Evolutionary conservation across 2,329 filamentous ascomycete genomes (phyloP).

Genomic region (Rosellinia necatrix): DNA sequence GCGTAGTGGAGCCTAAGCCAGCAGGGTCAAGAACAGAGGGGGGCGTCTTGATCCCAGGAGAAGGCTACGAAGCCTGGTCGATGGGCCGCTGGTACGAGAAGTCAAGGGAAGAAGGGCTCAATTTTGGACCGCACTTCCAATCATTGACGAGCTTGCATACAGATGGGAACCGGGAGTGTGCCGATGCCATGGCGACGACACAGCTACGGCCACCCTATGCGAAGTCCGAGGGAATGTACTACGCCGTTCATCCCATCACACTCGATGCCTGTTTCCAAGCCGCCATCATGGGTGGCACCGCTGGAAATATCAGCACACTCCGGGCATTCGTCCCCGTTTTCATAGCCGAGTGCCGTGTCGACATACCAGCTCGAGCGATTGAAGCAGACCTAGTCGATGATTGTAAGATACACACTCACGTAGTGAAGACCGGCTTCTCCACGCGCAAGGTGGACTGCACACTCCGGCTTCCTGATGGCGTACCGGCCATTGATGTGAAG

Average conservation of each 20-base stretch:
- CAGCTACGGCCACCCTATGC: neutral
- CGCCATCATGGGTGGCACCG: neutral
- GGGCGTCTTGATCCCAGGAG: neutral
- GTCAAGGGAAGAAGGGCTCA: slow-evolving; percentile 14
- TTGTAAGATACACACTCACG: neutral
- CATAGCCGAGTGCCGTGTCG: neutral
- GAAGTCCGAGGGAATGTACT: neutral
- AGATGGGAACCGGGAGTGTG: neutral
- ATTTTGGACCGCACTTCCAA: slow-evolving; percentile 23
- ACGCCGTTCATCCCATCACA: slow-evolving; percentile 15
- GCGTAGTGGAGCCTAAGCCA: neutral
- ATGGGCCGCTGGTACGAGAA: slow-evolving; percentile 23
- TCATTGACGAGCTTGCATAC: slow-evolving; percentile 11
- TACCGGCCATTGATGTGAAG: neutral
- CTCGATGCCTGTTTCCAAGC: slow-evolving; percentile 16
- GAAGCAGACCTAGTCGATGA: too few species aligned
- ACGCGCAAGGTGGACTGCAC: neutral
- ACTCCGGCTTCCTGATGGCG: neutral
- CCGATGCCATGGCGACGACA: neutral
- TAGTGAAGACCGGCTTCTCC: neutral
- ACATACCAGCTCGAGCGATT: neutral
- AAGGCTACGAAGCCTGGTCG: neutral
- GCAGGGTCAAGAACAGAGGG: too few species aligned
- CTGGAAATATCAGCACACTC: neutral
- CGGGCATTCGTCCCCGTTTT: slow-evolving; percentile 6